Base-by-base conservation (phyloP, 768 basidiomycete genomes). In the Phaffia australis region DNA sequence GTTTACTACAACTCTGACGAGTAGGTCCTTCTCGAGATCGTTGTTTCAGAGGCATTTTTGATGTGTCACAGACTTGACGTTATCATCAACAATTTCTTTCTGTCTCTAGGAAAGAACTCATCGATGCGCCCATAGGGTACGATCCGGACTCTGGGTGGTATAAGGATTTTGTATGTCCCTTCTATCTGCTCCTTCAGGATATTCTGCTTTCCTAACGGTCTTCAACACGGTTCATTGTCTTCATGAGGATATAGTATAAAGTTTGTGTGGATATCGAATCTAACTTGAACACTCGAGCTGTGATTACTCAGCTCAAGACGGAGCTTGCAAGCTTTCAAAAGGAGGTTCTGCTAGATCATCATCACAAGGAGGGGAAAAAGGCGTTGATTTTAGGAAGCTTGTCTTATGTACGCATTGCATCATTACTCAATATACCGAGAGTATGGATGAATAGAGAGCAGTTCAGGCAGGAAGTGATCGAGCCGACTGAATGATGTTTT, bases 221-320 rank as follows among this genome's bases (percentile, higher is more conserved):
- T 21, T 55, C 8, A 23, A 14, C 9, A 7, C 19, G 11, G 11
- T 48, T 0, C 1, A 25, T 21, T 47, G 0, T 3, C 42, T 32
- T 60, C 19, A 18, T 14, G 16, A 7, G 23, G 2, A 74, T 94
- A 93, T 72, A 69, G 67, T 97, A 85, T 82, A 92, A 94, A 76
- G 86, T 98, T 71, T 88, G 93, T 73, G 88, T 89, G 4, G 94
- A 98, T 73, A 79, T 94, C 42, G 91, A 98, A 73, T 84, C 89
- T 56, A 81, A 90, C 54, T 79, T 83, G 66, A 89, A 93, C 72
- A 94, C 92, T 89, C 86, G 86, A 69, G 82, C 86, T 1, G 89
- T 88, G 0, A 82, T 97, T 5, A 85, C 88, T 68, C 84, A 83
- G 73, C 81, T 98, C 73, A 94, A 93, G 69, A 57, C 65, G 75